These are phyloP conservation scores for Macrocybe gigantea DNA, from an alignment of 768 basidiomycete genomes.

Conservation along the genomic window DNA sequence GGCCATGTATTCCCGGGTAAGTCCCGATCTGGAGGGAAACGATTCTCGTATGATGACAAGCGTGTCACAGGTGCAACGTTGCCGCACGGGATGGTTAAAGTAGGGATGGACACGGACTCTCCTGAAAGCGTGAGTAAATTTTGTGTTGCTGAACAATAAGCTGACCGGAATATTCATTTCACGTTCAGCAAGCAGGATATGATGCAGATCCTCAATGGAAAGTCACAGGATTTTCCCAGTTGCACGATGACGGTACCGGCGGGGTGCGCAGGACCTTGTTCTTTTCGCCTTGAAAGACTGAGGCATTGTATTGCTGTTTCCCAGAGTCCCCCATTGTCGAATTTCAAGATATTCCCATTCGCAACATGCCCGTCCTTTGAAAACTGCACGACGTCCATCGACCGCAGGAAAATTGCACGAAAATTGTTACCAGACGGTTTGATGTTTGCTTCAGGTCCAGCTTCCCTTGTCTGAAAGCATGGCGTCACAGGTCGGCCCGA, in stretches of 20 bases:
- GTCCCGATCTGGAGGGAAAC: background rate
- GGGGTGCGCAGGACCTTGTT: constrained; percentile 32
- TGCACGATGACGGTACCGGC: constrained; percentile 61
- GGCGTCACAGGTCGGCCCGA: constrained; percentile 43
- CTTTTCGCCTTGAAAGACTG: background rate
- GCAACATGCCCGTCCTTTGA: constrained; percentile 45
- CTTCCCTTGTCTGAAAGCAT: background rate
- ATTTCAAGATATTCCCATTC: constrained; percentile 59
- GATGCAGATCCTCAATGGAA: constrained; percentile 35
- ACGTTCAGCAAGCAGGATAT: constrained; percentile 39
- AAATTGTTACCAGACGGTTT: constrained; percentile 43
- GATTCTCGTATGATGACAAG: background rate
- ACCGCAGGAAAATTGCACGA: constrained; percentile 37
- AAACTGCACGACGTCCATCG: constrained; percentile 43
- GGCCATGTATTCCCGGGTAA: constrained; percentile 63
- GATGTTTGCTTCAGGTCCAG: background rate
- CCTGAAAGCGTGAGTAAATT: constrained; percentile 43
- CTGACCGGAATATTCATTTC: background rate
- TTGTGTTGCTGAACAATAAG: background rate
- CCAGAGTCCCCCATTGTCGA: constrained; percentile 48
- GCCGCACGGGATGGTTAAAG: constrained; percentile 69
- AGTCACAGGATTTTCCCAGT: constrained; percentile 54
- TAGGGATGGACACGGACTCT: constrained; percentile 62
- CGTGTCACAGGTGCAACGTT: constrained; percentile 44
- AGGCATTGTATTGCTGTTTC: background rate